Base-by-base conservation (phyloP, 1,284 basidiomycete genomes). In the Pterula multifida region DNA sequence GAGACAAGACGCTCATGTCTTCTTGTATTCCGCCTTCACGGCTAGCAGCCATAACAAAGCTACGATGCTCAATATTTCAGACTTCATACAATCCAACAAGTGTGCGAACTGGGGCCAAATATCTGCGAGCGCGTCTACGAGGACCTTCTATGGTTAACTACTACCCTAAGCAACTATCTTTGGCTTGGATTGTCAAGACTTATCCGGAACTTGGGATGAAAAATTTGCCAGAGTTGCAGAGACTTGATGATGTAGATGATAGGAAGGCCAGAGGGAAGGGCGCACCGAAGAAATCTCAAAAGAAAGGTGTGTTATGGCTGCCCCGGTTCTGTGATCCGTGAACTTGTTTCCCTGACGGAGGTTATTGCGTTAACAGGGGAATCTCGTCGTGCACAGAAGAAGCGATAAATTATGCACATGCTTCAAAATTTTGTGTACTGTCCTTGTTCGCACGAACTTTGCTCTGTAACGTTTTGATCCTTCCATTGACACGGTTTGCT, bases 21-120 rank as follows among this genome's bases (percentile, higher is more conserved):
- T 32, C 28, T 15, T 32, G 28, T 21, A 58, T 70, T 24, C 56
- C 62, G 11, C 68, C 70, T 26, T 66, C 71, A 25, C 73, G 76
- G 52, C 63, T 85, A 23, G 66, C 69, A 32, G 69, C 75, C 4
- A 68, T 89, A 45, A 72, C 63, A 0, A 71, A 72, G 45, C 68
- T 83, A 4, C 80, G 81, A 50, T 82, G 79, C 61, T 63, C 72
- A 24, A 79, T 95, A 51, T 94, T 95, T 63, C 78, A 90, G 62
- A 92, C 89, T 2, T 73, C 84, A 2, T 90, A 85, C 65, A 94
- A 93, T 65, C 89, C 89, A 0, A 75, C 73, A 3, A 79, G 78
- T 39, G 62, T 77, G 3, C 81, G 90, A 23, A 90, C 85, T 0
- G 90, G 90, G 26, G 81, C 86, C 19, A 93, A 93, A 66, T 88